Evolutionary conservation across 768 basidiomycete species (phyloP), one percentile per base, ranked within the genome.

Genomic region (Leccinum boreale): DNA sequence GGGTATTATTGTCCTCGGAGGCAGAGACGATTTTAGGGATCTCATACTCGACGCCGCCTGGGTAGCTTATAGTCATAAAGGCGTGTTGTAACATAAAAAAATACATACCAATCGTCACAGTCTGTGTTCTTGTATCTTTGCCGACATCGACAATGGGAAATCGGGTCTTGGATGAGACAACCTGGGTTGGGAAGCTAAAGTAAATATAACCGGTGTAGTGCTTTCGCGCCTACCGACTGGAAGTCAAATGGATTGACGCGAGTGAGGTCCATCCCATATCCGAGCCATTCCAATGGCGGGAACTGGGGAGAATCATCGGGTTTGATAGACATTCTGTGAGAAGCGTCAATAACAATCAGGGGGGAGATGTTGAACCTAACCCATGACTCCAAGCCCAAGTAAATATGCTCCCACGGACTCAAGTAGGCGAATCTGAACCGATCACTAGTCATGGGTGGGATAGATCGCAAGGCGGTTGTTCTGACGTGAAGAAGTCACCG

Each of bases 211-310:
- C 8, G 42, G 3, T 6, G 5, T 45, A 19, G 23, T 15, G 15
- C 14, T 26, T 42, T 45, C 42, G 7, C 33, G 8, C 53, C 6
- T 47, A 58, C 57, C 4, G 57, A 58, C 36, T 7, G 19, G 48
- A 55, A 42, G 26, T 42, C 36, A 39, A 58, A 45, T 19, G 57
- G 53, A 6, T 58, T 26, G 12, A 55, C 3, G 12, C 36, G 47
- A 44, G 57, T 45, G 12, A 58, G 47, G 39, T 58, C 45, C 39
- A 58, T 6, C 3, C 57, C 57, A 44, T 26, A 58, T 14, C 57
- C 57, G 3, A 58, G n/a, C 52, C 53, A 55, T n/a, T 36, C 47
- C 47, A 58, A 26, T 11, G 57, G 53, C 35, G 53, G 57, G 11
- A 58, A 58, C n/a, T 55, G 44, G 23, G 33, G 21, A 42, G 39